Evolutionary conservation across 305 asterid genomes (phyloP).

Genomic region (Solanum hybrid): DNA sequence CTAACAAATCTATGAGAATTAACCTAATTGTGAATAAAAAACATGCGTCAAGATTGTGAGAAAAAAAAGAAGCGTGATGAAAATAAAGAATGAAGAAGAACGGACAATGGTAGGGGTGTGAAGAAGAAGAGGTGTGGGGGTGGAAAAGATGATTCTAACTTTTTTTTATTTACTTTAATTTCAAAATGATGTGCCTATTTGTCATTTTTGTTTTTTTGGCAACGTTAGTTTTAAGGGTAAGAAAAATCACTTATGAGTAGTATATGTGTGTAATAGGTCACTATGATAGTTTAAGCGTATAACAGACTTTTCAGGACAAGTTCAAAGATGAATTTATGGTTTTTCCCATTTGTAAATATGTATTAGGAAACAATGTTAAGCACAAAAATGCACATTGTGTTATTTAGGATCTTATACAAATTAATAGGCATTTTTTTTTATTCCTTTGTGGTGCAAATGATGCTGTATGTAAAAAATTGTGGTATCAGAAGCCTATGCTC

Average conservation of each 20-base stretch:
- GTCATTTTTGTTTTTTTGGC: background rate
- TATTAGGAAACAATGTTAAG: background rate
- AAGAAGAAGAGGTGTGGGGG: background rate
- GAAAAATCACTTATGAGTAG: background rate
- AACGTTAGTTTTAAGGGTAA: background rate
- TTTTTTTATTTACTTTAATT: background rate
- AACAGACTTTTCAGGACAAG: no score
- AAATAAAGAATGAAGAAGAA: no score
- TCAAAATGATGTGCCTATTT: background rate
- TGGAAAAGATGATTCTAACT: background rate
- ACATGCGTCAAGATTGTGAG: background rate
- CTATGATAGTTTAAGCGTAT: no score
- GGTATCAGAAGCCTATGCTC: background rate
- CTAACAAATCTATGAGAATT: background rate
- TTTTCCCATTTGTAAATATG: background rate
- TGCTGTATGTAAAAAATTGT: background rate
- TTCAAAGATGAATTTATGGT: accelerated
- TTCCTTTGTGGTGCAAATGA: background rate
- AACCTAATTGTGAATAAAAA: background rate
- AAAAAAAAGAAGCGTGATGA: background rate
- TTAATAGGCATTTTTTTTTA: background rate
- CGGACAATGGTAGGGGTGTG: background rate
- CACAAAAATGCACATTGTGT: background rate
- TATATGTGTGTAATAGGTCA: background rate
- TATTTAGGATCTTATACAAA: background rate